Evolutionary conservation across 768 basidiomycete genomes (phyloP), one percentile per base, ranked within the genome.

Genomic region (Roridomyces roridus): DNA sequence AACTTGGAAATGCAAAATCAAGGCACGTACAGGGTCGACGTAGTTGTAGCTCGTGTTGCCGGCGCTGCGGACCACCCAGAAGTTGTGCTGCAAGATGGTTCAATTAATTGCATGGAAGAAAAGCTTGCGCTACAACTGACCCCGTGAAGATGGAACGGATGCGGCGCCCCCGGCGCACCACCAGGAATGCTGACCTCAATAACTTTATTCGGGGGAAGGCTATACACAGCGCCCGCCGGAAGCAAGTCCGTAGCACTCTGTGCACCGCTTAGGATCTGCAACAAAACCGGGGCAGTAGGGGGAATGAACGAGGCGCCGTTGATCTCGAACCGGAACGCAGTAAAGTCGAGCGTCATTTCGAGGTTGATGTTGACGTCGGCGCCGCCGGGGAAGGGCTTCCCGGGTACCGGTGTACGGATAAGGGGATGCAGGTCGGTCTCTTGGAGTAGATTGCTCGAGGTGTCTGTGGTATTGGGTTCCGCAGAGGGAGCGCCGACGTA

Each of bases 351-450:
- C 0, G 31, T 43, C 41, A 70, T 46, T 12, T 35, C 56, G 9
- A 76, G 46, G 24, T 70, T 73, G 17, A 77, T 45, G 41, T 45
- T 51, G 17, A 74, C 66, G 31, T 82, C 79, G 0, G 77, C 78
- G 11, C 71, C 74, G 17, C 79, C 79, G 25, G 64, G 59, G 12
- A 59, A 64, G 7, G 70, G 69, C 0, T 55, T 34, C 34, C 78
- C 79, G 14, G 78, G 77, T 0, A 58, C 31, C 1, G 18, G 51
- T 5, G 63, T 50, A 28, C 56, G 56, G 14, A 60, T 46, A 20
- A 68, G 59, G 0, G 75, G 59, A 9, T 70, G 62, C 8, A 70
- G 59, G 37, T 65, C 55, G 11, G 61, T 62, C 45, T 78, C 77
- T 17, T 61, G n/a, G 26, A 79, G 65, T 9, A 70, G 66, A 1